Percentiles rank a stretch among this genome's conserved stretches.
Conservation (phyloP, 441 rosid genomes). For the Adansonia madagascariensis region DNA sequence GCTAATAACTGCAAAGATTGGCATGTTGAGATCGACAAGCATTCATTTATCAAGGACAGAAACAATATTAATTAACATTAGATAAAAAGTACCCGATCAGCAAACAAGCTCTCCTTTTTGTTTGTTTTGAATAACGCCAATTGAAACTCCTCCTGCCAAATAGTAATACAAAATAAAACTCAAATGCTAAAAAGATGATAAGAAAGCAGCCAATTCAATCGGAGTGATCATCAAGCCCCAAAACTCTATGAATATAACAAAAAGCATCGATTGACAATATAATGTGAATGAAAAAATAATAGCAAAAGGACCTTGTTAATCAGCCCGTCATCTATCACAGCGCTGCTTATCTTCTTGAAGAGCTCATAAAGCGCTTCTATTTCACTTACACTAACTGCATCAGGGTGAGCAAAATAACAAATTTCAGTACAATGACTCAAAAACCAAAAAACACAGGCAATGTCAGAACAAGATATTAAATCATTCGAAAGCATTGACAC, state of each 20-base stretch:
- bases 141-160: constrained; percentile 88
- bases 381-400: constrained; percentile 96
- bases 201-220: background rate
- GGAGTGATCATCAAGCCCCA: background rate
- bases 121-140: constrained; percentile 92
- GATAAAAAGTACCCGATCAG: constrained; percentile 68
- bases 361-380: constrained; percentile 96
- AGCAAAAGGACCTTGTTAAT: constrained; percentile 71
- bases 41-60: constrained; percentile 2
- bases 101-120: constrained; percentile 96
- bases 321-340: constrained; percentile 92
- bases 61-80: constrained; percentile 9
- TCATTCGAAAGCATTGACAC: background rate
- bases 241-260: constrained; percentile 14
- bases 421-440: constrained; percentile 24
- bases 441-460: background rate
- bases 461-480: background rate
- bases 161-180: constrained; percentile 1
- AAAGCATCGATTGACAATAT: background rate
- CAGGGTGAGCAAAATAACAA: constrained; percentile 25
- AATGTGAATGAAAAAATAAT: background rate
- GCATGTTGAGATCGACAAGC: background rate
- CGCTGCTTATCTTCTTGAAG: constrained; percentile 96
- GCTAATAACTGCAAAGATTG: background rate
- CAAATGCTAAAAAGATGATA: background rate